Conservation (phyloP, 2,329 filamentous ascomycete species). For the Colletotrichum australisinense region DNA sequence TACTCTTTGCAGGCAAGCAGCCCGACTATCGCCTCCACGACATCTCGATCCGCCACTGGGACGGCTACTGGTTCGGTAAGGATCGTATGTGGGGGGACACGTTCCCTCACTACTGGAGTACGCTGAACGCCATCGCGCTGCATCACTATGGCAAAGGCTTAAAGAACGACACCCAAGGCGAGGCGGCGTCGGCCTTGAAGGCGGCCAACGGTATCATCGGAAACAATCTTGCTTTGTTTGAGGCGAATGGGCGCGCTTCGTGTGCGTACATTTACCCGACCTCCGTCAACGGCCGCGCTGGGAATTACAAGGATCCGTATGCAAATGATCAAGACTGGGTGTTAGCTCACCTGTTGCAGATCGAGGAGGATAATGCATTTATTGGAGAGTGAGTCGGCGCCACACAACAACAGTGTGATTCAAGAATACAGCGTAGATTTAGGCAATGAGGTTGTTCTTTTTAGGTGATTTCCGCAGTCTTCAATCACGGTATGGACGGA, state of each 20-base stretch:
- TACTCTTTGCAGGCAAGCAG: slow-evolving; percentile 30
- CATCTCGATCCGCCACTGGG: slow-evolving; percentile 33
- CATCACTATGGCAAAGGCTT: slow-evolving; percentile 26
- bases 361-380: slow-evolving; percentile 18
- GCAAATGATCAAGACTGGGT: slow-evolving; percentile 35
- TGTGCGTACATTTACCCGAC: slow-evolving; percentile 34
- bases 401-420: no score
- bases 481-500: no score
- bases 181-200: neutral
- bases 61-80: slow-evolving; percentile 34
- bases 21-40: slow-evolving; percentile 33
- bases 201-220: slow-evolving; percentile 17
- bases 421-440: no score
- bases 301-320: slow-evolving; percentile 29
- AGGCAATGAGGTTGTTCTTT: no score
- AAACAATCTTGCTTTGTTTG: slow-evolving; percentile 26
- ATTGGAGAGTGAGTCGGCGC: no score
- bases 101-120: slow-evolving; percentile 35
- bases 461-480: no score
- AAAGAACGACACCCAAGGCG: neutral
- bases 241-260: slow-evolving; percentile 21
- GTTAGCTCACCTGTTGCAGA: slow-evolving; percentile 24
- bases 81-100: slow-evolving; percentile 34
- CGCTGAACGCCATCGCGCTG: slow-evolving; percentile 25
- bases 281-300: slow-evolving; percentile 26